These are phyloP conservation scores for Blastobotrys petasosporus DNA, from an alignment of 1,139 yeast genomes.

Conservation along the genomic window DNA sequence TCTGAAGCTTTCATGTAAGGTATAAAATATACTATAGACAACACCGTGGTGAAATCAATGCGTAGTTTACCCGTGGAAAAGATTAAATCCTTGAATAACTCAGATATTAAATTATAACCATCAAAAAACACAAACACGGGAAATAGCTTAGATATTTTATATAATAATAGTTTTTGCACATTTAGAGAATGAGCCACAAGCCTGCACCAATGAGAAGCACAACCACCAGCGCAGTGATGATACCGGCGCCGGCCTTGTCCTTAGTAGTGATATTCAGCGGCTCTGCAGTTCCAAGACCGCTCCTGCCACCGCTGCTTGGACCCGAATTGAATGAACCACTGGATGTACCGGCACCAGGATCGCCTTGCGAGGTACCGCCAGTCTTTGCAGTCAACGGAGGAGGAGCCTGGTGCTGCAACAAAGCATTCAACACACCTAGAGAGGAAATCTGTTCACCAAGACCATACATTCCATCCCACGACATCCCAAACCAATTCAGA, in stretches of 20 bases:
- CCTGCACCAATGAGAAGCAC: constrained; percentile 58
- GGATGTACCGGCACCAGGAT: constrained; percentile 30
- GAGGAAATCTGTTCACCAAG: constrained; percentile 78
- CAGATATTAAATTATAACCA: too few species aligned
- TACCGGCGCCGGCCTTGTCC: constrained; percentile 85
- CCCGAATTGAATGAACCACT: constrained; percentile 1
- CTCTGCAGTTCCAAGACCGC: constrained; percentile 19
- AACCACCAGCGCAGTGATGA: constrained; percentile 72
- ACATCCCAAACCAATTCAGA: constrained; percentile 47
- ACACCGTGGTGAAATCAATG: too few species aligned
- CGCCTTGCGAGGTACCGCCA: constrained; percentile 44
- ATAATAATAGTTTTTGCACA: not conserved
- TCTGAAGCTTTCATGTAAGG: not conserved
- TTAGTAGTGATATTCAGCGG: constrained; percentile 48
- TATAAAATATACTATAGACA: too few species aligned
- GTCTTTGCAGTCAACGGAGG: constrained; percentile 40
- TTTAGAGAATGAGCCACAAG: constrained; percentile 61
- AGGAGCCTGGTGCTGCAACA: constrained; percentile 36
- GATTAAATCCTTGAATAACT: too few species aligned
- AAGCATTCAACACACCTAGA: constrained; percentile 54
- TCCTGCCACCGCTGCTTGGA: constrained; percentile 4
- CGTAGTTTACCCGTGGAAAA: too few species aligned
- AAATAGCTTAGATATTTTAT: too few species aligned
- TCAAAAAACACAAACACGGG: too few species aligned
- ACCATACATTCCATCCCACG: constrained; percentile 65